These are phyloP conservation scores for Neofusicoccum cordaticola DNA, from an alignment of 2,329 filamentous ascomycete species.

Conservation along the genomic window DNA sequence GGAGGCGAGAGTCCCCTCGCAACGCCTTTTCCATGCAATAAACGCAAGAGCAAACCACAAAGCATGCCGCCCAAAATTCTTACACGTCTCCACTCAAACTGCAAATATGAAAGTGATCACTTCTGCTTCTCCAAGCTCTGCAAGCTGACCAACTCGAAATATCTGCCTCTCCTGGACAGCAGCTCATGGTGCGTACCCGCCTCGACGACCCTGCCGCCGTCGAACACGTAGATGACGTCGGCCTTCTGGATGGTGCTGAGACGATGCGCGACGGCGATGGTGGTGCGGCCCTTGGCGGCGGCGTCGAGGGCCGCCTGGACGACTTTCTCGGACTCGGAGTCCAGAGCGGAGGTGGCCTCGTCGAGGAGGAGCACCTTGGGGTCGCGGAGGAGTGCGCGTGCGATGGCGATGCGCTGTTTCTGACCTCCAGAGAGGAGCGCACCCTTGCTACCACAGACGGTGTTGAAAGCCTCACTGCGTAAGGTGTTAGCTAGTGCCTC, in stretches of 20 bases:
- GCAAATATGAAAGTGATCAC: background rate
- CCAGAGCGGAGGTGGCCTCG: conserved; percentile 18
- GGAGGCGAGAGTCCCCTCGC: too few species aligned
- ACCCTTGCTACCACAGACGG: conserved; percentile 31
- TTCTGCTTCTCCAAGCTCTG: conserved; percentile 18
- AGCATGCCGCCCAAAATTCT: background rate
- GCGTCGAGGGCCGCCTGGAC: conserved; percentile 76
- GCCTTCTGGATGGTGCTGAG: conserved; percentile 88
- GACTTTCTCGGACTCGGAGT: conserved; percentile 57
- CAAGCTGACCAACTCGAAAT: conserved; percentile 17
- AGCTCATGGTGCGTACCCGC: conserved; percentile 63
- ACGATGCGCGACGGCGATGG: conserved; percentile 85
- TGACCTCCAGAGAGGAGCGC: conserved; percentile 75
- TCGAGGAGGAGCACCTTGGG: conserved; percentile 67
- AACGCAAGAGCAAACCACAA: background rate
- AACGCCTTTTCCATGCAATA: too few species aligned
- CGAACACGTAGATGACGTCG: conserved; percentile 88
- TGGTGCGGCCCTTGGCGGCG: conserved; percentile 79
- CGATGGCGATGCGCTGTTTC: conserved; percentile 89
- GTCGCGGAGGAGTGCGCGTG: conserved; percentile 80
- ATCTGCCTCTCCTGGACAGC: background rate
- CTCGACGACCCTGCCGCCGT: conserved; percentile 78
- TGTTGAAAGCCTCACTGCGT: conserved; percentile 59
- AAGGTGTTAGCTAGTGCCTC: background rate
- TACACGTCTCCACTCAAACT: background rate